Conservation (phyloP, 106 monocot genomes). For the Apostasia shenzhenica region DNA sequence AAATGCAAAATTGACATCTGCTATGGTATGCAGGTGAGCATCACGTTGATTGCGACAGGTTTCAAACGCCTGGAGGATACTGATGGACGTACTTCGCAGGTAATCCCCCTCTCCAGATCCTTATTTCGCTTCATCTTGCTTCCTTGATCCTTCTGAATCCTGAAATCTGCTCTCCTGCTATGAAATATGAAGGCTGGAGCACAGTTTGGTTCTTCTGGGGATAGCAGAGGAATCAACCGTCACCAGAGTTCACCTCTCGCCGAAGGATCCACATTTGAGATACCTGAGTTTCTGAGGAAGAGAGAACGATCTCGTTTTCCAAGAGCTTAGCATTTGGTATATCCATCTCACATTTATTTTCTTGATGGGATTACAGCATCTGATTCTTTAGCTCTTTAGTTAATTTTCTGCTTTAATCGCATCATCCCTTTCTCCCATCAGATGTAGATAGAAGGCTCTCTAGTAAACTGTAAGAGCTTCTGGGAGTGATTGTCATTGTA, state of each 20-base stretch:
- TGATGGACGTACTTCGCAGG: constrained; percentile 50
- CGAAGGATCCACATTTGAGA: constrained; percentile 58
- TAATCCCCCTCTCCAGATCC: constrained; percentile 6
- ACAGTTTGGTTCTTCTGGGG: constrained; percentile 22
- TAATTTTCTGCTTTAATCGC: too few relatives aligned
- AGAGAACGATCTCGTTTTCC: constrained; percentile 68
- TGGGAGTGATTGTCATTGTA: too few relatives aligned
- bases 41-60: constrained; percentile 90
- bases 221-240: constrained; percentile 30
- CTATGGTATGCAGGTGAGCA: constrained; percentile 59
- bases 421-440: too few relatives aligned
- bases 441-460: too few relatives aligned
- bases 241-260: constrained; percentile 31
- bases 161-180: background rate
- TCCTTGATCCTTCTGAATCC: background rate
- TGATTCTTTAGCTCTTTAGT: too few relatives aligned
- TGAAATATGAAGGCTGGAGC: constrained; percentile 31
- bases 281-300: constrained; percentile 77
- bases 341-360: too few relatives aligned
- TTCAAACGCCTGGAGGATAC: constrained; percentile 81
- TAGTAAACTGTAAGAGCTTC: too few relatives aligned
- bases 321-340: constrained; percentile 28
- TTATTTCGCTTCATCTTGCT: background rate
- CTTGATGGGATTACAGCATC: too few relatives aligned
- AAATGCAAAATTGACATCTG: background rate